Evolutionary conservation across 768 basidiomycete genomes (phyloP).

Genomic region (Leucosporidium creatinivorum): DNA sequence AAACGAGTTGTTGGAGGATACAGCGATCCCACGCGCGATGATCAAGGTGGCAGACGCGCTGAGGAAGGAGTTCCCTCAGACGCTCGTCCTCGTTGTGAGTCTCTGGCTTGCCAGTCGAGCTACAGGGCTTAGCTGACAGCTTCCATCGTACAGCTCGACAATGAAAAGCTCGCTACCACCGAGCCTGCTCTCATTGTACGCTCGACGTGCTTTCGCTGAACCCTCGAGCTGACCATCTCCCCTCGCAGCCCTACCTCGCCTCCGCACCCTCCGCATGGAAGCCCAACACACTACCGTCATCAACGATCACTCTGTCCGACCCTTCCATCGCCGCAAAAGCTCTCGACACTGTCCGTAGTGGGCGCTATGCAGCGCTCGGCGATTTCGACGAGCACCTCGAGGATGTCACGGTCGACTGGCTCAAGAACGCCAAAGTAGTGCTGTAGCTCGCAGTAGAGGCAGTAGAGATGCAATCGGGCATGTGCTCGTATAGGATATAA

Average conservation of each 20-base stretch:
- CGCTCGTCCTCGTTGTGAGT: constrained; percentile 65
- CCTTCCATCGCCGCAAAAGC: constrained; percentile 50
- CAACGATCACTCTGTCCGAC: constrained; percentile 49
- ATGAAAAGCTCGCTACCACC: constrained; percentile 51
- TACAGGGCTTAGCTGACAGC: too few relatives aligned
- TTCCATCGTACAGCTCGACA: constrained; percentile 51
- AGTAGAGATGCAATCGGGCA: too few relatives aligned
- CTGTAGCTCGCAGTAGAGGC: too few relatives aligned
- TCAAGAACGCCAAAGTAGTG: constrained; percentile 41
- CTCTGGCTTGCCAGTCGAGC: background rate
- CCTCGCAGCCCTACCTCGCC: constrained; percentile 42
- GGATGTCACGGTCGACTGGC: constrained; percentile 55
- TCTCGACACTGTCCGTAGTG: constrained; percentile 49
- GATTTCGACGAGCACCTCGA: constrained; percentile 81
- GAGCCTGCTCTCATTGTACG: constrained; percentile 57
- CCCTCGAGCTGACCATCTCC: background rate
- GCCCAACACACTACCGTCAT: constrained; percentile 34
- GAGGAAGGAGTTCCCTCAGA: constrained; percentile 51
- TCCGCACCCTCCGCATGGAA: constrained; percentile 12
- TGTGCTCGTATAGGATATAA: too few relatives aligned
- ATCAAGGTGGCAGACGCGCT: constrained; percentile 58
- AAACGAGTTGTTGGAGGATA: constrained; percentile 52
- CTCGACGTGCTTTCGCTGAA: background rate
- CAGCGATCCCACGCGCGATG: constrained; percentile 57
- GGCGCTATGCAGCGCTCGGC: constrained; percentile 56